Percentiles rank a stretch among this genome's conserved stretches.
Conservation (phyloP, 2,329 filamentous ascomycete genomes). For the Chaetomiaceae sp. region DNA sequence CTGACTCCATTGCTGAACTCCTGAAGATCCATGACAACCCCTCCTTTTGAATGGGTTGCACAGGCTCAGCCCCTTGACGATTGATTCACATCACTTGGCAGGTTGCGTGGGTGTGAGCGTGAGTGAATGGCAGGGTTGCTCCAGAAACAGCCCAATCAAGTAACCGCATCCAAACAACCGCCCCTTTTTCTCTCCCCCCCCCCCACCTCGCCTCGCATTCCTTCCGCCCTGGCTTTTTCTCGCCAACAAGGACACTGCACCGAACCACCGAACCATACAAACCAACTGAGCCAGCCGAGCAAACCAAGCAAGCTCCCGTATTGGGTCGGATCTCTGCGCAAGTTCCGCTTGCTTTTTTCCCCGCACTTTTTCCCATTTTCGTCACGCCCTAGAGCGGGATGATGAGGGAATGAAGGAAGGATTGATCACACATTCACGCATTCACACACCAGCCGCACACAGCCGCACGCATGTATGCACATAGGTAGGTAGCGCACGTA, state of each 20-base stretch:
- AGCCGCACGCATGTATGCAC: no score
- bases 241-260: background rate
- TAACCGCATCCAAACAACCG: slow-evolving; percentile 14
- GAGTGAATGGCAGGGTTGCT: slow-evolving; percentile 22
- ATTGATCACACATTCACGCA: background rate
- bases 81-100: background rate
- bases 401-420: background rate
- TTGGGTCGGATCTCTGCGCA: background rate
- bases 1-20: background rate
- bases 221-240: background rate
- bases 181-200: slow-evolving; percentile 14
- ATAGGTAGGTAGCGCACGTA: no score
- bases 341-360: background rate
- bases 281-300: background rate
- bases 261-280: background rate
- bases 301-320: background rate
- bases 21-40: no score
- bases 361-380: slow-evolving; percentile 10
- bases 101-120: background rate
- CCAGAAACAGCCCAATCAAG: slow-evolving; percentile 25
- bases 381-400: background rate
- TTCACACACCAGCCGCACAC: background rate
- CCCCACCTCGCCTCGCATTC: background rate
- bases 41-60: background rate
- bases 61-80: background rate